Evolutionary conservation across 768 basidiomycete species (phyloP), one percentile per base, ranked within the genome.

Genomic region (Amanita rimosa): DNA sequence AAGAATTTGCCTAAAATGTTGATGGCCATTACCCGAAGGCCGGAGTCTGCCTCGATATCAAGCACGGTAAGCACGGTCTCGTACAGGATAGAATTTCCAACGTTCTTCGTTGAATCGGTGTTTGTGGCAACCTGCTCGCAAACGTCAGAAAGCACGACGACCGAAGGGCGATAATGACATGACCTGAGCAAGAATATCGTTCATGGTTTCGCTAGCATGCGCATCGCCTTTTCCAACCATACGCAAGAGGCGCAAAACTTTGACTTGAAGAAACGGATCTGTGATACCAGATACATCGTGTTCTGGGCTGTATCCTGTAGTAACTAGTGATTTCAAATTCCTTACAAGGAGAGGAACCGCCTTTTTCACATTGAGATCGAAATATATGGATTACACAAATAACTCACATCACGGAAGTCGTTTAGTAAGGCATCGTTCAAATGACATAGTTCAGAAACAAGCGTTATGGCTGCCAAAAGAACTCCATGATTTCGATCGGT

Each of bases 261-360:
- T 99, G 56, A 94, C 82, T 64, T 95, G 92, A 6, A 94, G 70
- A 73, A 94, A 94, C 6, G 92, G 92, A 64, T 95, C 93, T 13
- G 96, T 97, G 64, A 99, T 96, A 33, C 96, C 96, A n/a, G 92
- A 91, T 8, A 99, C 96, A 56, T 99, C 96, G 59, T 98, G 96
- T 62, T 98, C 96, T 19, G 96, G 94, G 57, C 91, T 95, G 65
- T 96, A 97, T 7, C 95, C 95, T 3, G 94, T 96, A 0, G 95
- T 93, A 36, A 89, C 90, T 51, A 98, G 70, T 1, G 91, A 86
- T 63, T 98, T 98, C 55, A 99, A 74, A 58, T 96, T 92, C 54
- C 92, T 84, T 46, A 98, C 95, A 21, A 99, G 84, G 8, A 94
- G 69, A 1, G 92, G 88, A 2, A 97, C 93, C 40, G 87, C 88